Evolutionary conservation across 495 filamentous ascomycete genomes (phyloP), one percentile per base, ranked within the genome.

Genomic region (Astrothelium macrocarpum): DNA sequence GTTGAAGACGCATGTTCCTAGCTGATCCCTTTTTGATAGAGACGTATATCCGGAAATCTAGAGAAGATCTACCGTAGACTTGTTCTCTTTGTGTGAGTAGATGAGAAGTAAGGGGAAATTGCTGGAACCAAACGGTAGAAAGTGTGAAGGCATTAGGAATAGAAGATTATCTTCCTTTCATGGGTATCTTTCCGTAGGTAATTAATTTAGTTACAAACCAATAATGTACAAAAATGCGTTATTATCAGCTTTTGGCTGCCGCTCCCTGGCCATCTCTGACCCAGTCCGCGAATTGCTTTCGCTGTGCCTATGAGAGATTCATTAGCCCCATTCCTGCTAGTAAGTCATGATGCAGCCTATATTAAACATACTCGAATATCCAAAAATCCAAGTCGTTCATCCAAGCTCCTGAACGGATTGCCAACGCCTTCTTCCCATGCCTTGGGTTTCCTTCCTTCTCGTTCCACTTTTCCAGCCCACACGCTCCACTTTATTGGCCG

Each of bases 31-130:
- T 32, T 18, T 9, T 36, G 20, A n/a, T 31, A 85, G 80, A 29
- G 84, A 88, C 72, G 77, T 88, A 25, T 89, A 87, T 69, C 80
- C 84, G 1, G 78, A 83, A 67, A 63, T 85, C 64, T 85, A 73
- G 49, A 28, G 11, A 26, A 29, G 23, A 9, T 56, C 23, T 11
- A 16, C 49, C 5, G 34, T 56, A 5, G 25, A 56, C 11, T 29
- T 49, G 45, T 16, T 5, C 14, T 20, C 23, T 12, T 12, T 20
- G 5, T 20, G n/a, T 49, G 5, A 16, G 11, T 5, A 16, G 45
- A 39, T 39, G 16, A 39, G 36, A 7, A 39, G 36, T n/a, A 18
- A 16, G 5, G 16, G 45, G 23, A 49, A 12, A 49, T 5, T 16
- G n/a, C 45, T 20, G 45, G 16, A 20, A 12, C 45, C 5, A n/a